phyloP scores from a whole-genome alignment of 805 yeast species.

The Lipomyces spencermartinsiae region DNA sequence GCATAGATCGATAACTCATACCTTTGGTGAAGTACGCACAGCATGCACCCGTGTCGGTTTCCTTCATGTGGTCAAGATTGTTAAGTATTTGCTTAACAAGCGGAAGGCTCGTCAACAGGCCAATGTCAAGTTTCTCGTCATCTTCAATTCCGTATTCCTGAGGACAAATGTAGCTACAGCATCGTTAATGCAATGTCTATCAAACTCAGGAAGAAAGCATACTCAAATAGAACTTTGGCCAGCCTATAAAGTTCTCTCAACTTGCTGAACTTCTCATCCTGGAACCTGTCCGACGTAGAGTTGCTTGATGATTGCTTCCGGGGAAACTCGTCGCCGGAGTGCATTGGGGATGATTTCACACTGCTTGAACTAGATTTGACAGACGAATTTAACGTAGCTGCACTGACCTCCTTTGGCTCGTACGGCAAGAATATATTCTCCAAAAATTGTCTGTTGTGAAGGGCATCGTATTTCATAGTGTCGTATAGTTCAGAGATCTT shows the following conservation, averaged over 20 bases:
- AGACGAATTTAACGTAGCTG: neutral
- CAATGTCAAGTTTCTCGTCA: constrained; percentile 94
- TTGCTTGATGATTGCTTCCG: constrained; percentile 51
- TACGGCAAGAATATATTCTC: constrained; percentile 77
- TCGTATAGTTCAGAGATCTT: constrained; percentile 96
- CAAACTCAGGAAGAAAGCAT: constrained; percentile 43
- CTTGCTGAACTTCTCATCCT: constrained; percentile 43
- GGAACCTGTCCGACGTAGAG: constrained; percentile 40
- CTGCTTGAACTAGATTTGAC: constrained; percentile 26
- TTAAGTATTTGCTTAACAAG: constrained; percentile 83
- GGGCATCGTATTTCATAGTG: constrained; percentile 97
- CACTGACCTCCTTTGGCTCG: constrained; percentile 48
- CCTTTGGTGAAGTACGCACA: constrained; percentile 88
- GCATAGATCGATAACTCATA: neutral
- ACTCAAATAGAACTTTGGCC: constrained; percentile 93
- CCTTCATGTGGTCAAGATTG: constrained; percentile 81
- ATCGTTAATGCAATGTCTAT: neutral
- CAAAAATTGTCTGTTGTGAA: constrained; percentile 89
- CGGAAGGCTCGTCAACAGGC: constrained; percentile 90
- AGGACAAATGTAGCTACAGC: constrained; percentile 70
- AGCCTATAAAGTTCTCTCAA: constrained; percentile 86
- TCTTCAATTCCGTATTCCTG: constrained; percentile 98
- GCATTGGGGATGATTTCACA: constrained; percentile 45
- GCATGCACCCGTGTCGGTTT: constrained; percentile 79
- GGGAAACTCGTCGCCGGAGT: constrained; percentile 57